Evolutionary conservation across 129 eudicot genomes (phyloP).

Genomic region (Centaurea solstitialis): DNA sequence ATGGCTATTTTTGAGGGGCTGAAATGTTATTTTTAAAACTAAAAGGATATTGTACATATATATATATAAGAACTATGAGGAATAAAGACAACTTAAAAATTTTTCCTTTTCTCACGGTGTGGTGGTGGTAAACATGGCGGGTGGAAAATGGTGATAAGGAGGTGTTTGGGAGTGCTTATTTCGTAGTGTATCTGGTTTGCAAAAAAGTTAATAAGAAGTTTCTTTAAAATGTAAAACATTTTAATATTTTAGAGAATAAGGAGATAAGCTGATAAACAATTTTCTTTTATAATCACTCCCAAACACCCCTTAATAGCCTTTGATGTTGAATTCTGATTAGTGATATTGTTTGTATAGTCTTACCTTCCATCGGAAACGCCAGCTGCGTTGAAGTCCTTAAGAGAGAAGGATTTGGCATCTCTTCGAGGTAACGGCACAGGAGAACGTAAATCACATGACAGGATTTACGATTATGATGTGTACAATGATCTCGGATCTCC

Average conservation of each 20-base stretch:
- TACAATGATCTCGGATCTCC: slow-evolving; percentile 73
- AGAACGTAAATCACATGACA: slow-evolving; percentile 41
- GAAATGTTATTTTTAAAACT: neutral
- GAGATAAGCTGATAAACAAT: too few relatives aligned
- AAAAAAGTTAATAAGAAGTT: too few relatives aligned
- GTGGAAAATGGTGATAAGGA: too few relatives aligned
- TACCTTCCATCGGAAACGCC: slow-evolving; percentile 64
- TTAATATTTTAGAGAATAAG: too few relatives aligned
- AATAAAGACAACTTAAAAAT: neutral
- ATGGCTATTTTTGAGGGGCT: neutral
- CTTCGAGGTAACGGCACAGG: slow-evolving; percentile 62
- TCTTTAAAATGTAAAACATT: too few relatives aligned
- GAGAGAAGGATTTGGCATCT: slow-evolving; percentile 44
- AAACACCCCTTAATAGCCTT: neutral
- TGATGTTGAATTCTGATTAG: neutral
- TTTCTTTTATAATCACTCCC: too few relatives aligned
- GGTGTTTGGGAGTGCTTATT: too few relatives aligned
- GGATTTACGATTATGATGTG: slow-evolving; percentile 66
- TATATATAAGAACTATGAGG: neutral
- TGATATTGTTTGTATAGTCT: slow-evolving; percentile 28
- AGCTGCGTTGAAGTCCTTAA: slow-evolving; percentile 32
- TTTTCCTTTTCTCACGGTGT: too few relatives aligned
- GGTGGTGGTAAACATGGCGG: too few relatives aligned
- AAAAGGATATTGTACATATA: neutral
- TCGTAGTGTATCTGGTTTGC: too few relatives aligned